Evolutionary conservation across 2,329 filamentous ascomycete species (phyloP).

Genomic region (Talaromyces sp.): DNA sequence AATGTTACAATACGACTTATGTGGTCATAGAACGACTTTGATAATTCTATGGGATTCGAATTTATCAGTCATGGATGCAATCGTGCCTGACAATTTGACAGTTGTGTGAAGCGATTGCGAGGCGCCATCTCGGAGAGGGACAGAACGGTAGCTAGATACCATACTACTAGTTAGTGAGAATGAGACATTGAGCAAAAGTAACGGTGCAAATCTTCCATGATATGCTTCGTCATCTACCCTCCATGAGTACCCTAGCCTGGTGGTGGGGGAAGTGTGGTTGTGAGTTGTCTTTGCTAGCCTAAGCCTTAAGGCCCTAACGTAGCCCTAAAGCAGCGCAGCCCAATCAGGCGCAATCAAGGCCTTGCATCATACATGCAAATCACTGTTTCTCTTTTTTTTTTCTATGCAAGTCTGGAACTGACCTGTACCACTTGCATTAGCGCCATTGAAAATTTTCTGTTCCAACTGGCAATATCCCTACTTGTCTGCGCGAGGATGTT

Average conservation of each 20-base stretch:
- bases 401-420: not conserved
- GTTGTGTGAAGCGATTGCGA: constrained; percentile 12
- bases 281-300: constrained; percentile 15
- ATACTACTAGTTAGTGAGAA: not conserved
- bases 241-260: not conserved
- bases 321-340: not conserved
- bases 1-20: not conserved
- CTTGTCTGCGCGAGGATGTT: not conserved
- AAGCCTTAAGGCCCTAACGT: constrained; percentile 3
- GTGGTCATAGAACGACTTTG: not conserved
- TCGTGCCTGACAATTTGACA: constrained; percentile 19
- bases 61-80: constrained; percentile 17
- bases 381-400: constrained; percentile 3
- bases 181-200: not conserved
- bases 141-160: not conserved
- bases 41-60: not conserved
- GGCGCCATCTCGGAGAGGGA: not conserved
- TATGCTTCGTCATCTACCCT: not conserved
- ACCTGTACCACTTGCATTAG: constrained; percentile 8
- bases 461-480: not conserved
- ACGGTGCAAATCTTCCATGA: not conserved
- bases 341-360: not conserved
- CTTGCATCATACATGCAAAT: constrained; percentile 1
- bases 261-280: constrained; percentile 7
- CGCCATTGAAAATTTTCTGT: not conserved